phyloP scores from a whole-genome alignment of 2,329 filamentous ascomycete species.

The Rhexocercosporidium sp. region DNA sequence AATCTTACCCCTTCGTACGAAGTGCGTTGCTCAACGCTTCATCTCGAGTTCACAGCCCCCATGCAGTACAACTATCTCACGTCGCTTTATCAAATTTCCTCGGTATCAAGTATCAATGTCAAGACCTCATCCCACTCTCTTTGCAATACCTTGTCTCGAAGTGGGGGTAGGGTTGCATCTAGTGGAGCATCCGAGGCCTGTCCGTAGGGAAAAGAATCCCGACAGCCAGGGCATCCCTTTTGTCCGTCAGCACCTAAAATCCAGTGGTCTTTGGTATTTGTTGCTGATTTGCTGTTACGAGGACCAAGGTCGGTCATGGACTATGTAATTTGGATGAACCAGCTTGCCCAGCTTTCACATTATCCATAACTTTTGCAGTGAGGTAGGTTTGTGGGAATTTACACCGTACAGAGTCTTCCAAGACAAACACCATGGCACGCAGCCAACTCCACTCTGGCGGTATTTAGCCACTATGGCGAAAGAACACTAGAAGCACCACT shows the following conservation, averaged over 20 bases:
- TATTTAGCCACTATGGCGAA: background rate
- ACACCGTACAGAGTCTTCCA: too few species aligned
- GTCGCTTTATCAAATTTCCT: background rate
- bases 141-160: background rate
- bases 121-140: background rate
- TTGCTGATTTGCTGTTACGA: background rate
- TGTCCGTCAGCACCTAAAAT: background rate
- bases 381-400: too few species aligned
- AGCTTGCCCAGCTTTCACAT: too few species aligned
- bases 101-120: background rate
- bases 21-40: too few species aligned
- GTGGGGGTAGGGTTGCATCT: background rate
- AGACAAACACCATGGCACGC: background rate
- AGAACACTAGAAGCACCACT: background rate
- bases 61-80: background rate
- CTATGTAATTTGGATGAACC: too few species aligned
- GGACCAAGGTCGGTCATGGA: background rate
- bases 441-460: background rate
- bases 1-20: too few species aligned
- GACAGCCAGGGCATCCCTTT: background rate
- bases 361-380: too few species aligned
- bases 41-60: background rate
- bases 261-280: background rate
- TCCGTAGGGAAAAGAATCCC: background rate
- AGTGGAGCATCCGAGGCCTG: constrained; percentile 2